Evolutionary conservation across 2,329 filamentous ascomycete genomes (phyloP).

Genomic region (Akanthomyces dipterigenus): DNA sequence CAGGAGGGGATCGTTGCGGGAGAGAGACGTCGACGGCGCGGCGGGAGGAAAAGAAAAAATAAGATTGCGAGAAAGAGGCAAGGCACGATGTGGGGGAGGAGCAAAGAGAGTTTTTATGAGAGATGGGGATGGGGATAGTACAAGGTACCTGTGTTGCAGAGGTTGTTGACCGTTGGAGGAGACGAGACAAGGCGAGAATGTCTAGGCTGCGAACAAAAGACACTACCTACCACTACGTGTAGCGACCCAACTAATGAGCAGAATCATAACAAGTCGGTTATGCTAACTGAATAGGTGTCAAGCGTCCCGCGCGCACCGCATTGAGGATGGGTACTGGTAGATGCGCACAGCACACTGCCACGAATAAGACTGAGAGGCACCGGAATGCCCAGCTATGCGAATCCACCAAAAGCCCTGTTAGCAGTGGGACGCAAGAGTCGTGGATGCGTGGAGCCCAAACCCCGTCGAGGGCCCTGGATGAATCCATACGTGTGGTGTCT

Average conservation of each 20-base stretch:
- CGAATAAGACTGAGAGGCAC: too few species aligned
- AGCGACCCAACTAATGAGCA: not conserved
- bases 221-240: too few species aligned
- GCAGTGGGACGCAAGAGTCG: not conserved
- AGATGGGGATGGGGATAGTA: not conserved
- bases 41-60: not conserved
- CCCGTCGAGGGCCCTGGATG: not conserved
- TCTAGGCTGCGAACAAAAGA: not conserved
- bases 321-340: not conserved
- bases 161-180: not conserved
- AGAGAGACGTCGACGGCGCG: not conserved
- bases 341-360: not conserved
- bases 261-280: not conserved
- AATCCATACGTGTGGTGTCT: not conserved
- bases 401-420: not conserved
- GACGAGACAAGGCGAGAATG: not conserved
- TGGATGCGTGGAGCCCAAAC: not conserved
- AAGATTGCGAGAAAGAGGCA: not conserved
- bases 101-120: not conserved
- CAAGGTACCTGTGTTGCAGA: not conserved
- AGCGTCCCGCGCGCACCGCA: not conserved
- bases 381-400: not conserved
- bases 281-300: not conserved
- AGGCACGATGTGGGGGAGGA: not conserved
- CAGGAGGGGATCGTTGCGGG: not conserved